phyloP scores from a whole-genome alignment of 1,284 basidiomycete species.

The Volvariella surrecta region DNA sequence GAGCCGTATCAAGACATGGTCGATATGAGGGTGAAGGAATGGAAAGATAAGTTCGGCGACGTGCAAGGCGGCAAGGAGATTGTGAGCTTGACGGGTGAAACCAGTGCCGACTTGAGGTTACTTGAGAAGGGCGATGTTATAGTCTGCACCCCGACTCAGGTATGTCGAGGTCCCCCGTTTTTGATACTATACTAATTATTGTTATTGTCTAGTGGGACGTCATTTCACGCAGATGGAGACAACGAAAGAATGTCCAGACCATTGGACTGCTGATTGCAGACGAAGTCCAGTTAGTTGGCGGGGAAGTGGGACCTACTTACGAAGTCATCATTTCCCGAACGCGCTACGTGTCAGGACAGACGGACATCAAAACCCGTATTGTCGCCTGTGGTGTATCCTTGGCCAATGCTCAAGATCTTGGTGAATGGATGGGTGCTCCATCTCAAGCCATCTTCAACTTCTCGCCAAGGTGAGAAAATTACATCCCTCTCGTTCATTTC shows the following conservation, averaged over 20 bases:
- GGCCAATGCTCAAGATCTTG: constrained; percentile 93
- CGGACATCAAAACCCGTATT: constrained; percentile 83
- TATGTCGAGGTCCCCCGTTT: constrained; percentile 22
- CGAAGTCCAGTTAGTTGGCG: constrained; percentile 90
- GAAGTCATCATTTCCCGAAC: constrained; percentile 94
- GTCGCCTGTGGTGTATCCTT: constrained; percentile 92
- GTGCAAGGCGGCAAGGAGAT: constrained; percentile 90
- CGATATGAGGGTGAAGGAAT: constrained; percentile 82
- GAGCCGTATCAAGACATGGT: constrained; percentile 98
- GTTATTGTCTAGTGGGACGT: constrained; percentile 76
- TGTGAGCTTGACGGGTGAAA: constrained; percentile 89
- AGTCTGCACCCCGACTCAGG: constrained; percentile 85
- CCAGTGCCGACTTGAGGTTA: constrained; percentile 86
- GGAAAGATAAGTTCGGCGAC: constrained; percentile 78
- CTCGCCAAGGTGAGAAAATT: constrained; percentile 62
- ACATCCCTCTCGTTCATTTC: neutral
- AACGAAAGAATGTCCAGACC: constrained; percentile 93
- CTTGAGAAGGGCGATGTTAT: constrained; percentile 91
- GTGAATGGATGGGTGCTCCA: constrained; percentile 96
- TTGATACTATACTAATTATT: constrained; percentile 9
- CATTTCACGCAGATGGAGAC: constrained; percentile 92
- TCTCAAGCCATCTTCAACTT: constrained; percentile 97
- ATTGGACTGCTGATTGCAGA: constrained; percentile 93
- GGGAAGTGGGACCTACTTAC: constrained; percentile 91
- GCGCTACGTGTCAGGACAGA: constrained; percentile 94